Evolutionary conservation across 331 rosid species (phyloP), one percentile per base, ranked within the genome.

Genomic region (Phaseolus coccineus): DNA sequence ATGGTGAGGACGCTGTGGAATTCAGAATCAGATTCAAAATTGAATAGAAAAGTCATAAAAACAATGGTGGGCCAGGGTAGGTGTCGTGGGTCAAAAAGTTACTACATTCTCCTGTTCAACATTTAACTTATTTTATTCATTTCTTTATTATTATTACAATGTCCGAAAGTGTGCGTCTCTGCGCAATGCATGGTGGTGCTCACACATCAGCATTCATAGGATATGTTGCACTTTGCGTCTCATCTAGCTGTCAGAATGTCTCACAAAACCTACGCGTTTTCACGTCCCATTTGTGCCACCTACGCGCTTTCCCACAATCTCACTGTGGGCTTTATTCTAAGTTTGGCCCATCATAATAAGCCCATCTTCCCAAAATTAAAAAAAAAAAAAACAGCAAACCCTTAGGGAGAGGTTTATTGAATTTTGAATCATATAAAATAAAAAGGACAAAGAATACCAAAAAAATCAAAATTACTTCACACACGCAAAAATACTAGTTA

Each of bases 1-100:
- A 78, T 37, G 22, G 4, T 50, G 27, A 16, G 51, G 0, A 12
- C 2, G 35, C 2, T 14, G 16, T 4, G 37, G 52, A 39, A n/a
- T 6, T 28, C 7, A 8, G 88, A 81, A 81, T 85, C 82, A 0
- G 86, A 85, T 85, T 82, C 88, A 78, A 82, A 69, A 40, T 61
- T 71, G 15, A 71, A 82, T 4, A 12, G 0, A 53, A 65, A 65
- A 61, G 22, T 61, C 19, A 61, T 61, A 31, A 6, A 63, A 16
- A 3, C 0, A 35, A 63, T 35, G 65, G 47, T 42, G 47, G 47
- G 47, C 13, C 47, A 42, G 2, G 12, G 1, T 42, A 2, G 22
- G 37, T 77, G 81, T 53, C 16, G 24, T 65, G 69, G 37, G 50
- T 53, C 61, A 55, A 68, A 68, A 68, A 12, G 74, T 31, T 3